Evolutionary conservation across 805 yeast species (phyloP), one percentile per base, ranked within the genome.

Genomic region (Myxozyma geophila): DNA sequence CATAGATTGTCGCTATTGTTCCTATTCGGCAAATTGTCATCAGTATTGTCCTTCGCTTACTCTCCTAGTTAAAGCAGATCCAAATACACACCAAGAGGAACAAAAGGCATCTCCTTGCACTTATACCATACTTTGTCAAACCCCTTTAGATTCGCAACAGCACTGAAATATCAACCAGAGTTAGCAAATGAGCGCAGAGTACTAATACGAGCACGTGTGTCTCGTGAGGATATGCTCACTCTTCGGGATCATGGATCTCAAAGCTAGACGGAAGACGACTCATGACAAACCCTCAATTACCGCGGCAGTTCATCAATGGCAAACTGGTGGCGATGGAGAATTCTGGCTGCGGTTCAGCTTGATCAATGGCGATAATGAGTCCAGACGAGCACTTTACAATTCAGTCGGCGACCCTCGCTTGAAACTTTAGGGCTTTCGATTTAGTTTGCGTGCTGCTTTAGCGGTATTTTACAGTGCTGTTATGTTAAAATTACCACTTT

Each of bases 81-180:
- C 23, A 8, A 7, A 23, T 5, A 21, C 41, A 46, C 35, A 5
- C 96, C 96, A 5, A 89, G 62, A 1, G 96, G 96, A 0, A 90
- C 96, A 6, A 87, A 76, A 1, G 96, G 96, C 70, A 90, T 93
- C 73, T 88, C 87, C 71, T 87, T 88, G 62, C 89, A 85, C 67
- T 84, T 73, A 76, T 81, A 62, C 35, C 80, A 72, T 70, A 88
- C 81, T 72, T 84, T 87, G 54, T 87, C 85, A 51, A 86, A 68
- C 19, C 68, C 68, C 17, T 39, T 35, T 15, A 64, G 43, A 41
- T 64, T 60, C 48, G 47, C 40, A 15, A 64, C 68, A 9, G 66
- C 68, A 48, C 68, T 59, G 41, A 4, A 7, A 33, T 39, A 17
- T 21, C 19, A 10, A 10, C 12, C 9, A 50, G 17, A 17, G 9